A percentile compares a stretch with the other conserved stretches of the same genome.
Evolutionary conservation across 257 asterid species (phyloP).

Genomic region (Solanum chilense): DNA sequence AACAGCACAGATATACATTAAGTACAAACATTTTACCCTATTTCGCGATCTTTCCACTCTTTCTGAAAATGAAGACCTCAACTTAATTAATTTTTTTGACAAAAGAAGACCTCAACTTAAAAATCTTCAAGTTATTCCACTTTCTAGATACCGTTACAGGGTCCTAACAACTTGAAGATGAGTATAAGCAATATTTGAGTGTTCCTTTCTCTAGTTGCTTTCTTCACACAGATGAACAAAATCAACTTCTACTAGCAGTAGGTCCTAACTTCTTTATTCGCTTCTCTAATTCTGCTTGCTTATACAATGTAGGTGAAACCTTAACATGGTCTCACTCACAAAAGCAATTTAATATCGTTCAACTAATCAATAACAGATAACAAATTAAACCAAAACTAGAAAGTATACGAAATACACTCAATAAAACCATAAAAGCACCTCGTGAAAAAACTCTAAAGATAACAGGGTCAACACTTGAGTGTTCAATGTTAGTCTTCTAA

Average conservation of each 20-base stretch:
- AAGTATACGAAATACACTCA: not conserved
- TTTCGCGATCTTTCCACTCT: not conserved
- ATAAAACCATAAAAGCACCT: not conserved
- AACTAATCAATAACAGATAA: not conserved
- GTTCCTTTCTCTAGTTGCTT: not conserved
- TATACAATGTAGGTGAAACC: not conserved
- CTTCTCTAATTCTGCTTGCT: not conserved
- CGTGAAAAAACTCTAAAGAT: not conserved
- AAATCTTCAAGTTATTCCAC: not conserved
- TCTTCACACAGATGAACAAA: not conserved
- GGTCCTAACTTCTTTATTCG: not conserved
- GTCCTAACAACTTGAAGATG: not conserved
- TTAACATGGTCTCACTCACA: not conserved
- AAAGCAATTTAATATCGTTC: not conserved
- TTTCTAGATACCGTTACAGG: not conserved
- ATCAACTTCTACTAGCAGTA: not conserved
- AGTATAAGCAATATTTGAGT: not conserved
- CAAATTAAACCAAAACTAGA: not conserved
- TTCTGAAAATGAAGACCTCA: not conserved
- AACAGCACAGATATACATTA: not conserved
- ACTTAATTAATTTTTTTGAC: not conserved
- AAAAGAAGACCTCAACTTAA: not conserved
- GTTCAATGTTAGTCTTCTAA: not conserved
- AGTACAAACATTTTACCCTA: not conserved
- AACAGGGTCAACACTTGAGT: not conserved